Evolutionary conservation across 2,329 filamentous ascomycete genomes (phyloP), one percentile per base, ranked within the genome.

Genomic region (Pseudopithomyces maydicus): DNA sequence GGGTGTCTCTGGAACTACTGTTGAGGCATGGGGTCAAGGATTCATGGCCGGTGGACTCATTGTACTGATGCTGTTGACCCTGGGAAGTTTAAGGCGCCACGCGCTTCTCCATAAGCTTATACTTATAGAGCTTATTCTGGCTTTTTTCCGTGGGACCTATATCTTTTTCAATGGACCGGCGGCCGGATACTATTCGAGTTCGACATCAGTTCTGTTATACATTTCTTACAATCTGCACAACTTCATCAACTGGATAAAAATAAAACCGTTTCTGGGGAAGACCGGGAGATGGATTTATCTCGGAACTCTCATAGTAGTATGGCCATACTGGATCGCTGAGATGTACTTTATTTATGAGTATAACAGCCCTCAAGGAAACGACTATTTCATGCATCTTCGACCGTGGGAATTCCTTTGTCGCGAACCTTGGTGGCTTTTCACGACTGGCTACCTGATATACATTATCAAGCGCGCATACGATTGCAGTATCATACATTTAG

Each of bases 351-450:
- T 74, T 56, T 74, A 72, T 32, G 59, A 62, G 10, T 74, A 74
- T 59, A 74, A 74, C 62, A 74, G 74, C 43, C 59, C 58, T 6
- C 61, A 74, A 2, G 71, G 72, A 2, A 69, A 63, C n/a, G 56
- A 64, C 6, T 68, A 58, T 19, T 74, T 73, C 36, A 54, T 62
- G 2, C 64, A 54, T 3, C 71, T 67, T 57, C 57, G 72, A 1
- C 71, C 72, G 1, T 74, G 63, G 63, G 72, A 74, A 58, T 71
- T 71, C 1, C 58, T 74, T 1, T 33, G 66, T 8, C 65, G 71
- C 3, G 71, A 74, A 20, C 71, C 71, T 0, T 74, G 71, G 72
- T 74, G 72, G 72, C 74, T 74, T 11, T 74, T 73, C 39, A 75
- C 71, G 1, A 74, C 72, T 0, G 73, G 67, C 65, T 69, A 66